Evolutionary conservation across 1,139 yeast genomes (phyloP).

Genomic region (Geotrichum phurueaensis): DNA sequence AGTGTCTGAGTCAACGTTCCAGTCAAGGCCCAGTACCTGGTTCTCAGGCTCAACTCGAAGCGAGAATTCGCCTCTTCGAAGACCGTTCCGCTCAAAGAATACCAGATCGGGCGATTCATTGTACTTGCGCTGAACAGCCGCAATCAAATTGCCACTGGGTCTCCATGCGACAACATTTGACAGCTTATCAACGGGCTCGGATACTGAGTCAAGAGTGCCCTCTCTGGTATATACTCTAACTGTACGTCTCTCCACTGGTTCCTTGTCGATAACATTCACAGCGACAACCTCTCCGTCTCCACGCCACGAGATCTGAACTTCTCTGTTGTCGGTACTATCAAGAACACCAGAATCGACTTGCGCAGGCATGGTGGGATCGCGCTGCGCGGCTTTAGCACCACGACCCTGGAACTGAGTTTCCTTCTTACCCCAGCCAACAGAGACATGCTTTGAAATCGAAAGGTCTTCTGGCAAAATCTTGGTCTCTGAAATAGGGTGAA

Average conservation of each 20-base stretch:
- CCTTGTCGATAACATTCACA: conserved; percentile 55
- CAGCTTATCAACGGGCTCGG: conserved; percentile 84
- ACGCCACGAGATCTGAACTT: conserved; percentile 69
- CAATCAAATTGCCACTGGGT: conserved; percentile 84
- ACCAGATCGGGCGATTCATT: conserved; percentile 40
- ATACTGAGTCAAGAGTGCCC: conserved; percentile 64
- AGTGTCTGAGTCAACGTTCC: conserved; percentile 82
- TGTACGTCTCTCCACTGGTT: conserved; percentile 56
- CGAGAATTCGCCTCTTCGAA: conserved; percentile 81
- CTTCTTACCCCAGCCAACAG: conserved; percentile 97
- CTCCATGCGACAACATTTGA: conserved; percentile 77
- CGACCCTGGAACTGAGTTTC: conserved; percentile 96
- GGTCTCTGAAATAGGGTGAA: conserved; percentile 74
- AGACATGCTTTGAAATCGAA: conserved; percentile 72
- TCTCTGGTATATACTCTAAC: conserved; percentile 81
- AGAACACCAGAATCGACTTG: conserved; percentile 61
- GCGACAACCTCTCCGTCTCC: conserved; percentile 89
- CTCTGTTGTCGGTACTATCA: conserved; percentile 48
- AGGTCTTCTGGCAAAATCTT: conserved; percentile 58
- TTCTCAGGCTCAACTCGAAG: conserved; percentile 53
- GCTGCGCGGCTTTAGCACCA: conserved; percentile 76
- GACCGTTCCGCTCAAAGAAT: conserved; percentile 89
- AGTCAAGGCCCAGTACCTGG: conserved; percentile 49
- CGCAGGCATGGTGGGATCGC: conserved; percentile 90
- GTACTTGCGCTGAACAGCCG: conserved; percentile 63